Base-by-base conservation (phyloP, 2,329 filamentous ascomycete genomes). In the Botryotinia globosa region DNA sequence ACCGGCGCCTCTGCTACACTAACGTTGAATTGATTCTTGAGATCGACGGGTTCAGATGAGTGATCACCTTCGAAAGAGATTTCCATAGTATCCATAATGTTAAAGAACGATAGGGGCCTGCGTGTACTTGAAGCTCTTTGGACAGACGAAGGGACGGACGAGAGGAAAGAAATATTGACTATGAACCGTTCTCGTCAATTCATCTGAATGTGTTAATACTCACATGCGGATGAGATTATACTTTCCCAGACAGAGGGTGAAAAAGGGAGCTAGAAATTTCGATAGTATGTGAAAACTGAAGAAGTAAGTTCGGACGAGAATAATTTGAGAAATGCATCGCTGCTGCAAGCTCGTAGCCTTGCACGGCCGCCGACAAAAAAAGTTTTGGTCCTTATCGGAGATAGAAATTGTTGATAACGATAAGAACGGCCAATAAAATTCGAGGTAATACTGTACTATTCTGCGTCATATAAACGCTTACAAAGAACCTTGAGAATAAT, bases 381-480 rank as follows among this genome's bases (percentile, higher is more conserved):
- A 67, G 48, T 54, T 67, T 67, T 42, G 45, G 10, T 39, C 25
- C 34, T 34, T 34, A 34, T 34, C 34, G 34, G 45, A 67, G 18
- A 25, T 65, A 37, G 42, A 42, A 51, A n/a, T 32, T 12, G 7
- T 5, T n/a, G 45, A 67, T 67, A 42, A 39, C 34, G 34, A 56
- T 63, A 63, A 63, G 25, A 18, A 20, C 7, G 64, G 29, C 64
- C 64, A 67, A 67, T 67, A 0, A 67, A 22, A 67, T 25, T 25
- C 3, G 16, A 56, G 34, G 48, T 42, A 67, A 67, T 67, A 42
- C 25, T 37, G 56, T 67, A 42, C 25, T 37, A 42, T 37, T 54
- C 34, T 67, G 64, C 64, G 64, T 67, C 64, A 67, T 63, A 42
- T 54, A 8, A 39, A 66, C 54, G 64, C 64, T 67, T 56, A 67